These are phyloP conservation scores for Sclerotinia spermophila DNA, from an alignment of 2,329 filamentous ascomycete genomes.

Conservation along the genomic window DNA sequence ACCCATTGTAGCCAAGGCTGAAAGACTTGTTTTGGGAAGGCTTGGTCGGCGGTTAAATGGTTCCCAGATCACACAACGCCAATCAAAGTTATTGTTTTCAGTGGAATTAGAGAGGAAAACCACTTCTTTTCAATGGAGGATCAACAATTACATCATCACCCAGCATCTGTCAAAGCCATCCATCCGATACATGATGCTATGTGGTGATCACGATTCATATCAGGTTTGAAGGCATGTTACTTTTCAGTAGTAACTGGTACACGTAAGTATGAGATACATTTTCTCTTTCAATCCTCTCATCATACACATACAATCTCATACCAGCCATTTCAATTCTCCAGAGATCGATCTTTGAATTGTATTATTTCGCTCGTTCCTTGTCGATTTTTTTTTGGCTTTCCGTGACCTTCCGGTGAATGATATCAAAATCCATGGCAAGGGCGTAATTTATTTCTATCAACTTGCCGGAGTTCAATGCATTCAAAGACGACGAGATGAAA, in stretches of 20 bases:
- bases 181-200: neutral
- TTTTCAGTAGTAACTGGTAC: neutral
- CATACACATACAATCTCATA: neutral
- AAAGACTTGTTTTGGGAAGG: constrained; percentile 2
- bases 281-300: neutral
- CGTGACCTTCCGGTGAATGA: neutral
- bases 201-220: neutral
- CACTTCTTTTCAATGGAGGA: constrained; percentile 13
- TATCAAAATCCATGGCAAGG: neutral
- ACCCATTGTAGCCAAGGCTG: constrained; percentile 8
- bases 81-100: neutral
- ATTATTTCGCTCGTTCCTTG: neutral
- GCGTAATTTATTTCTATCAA: constrained; percentile 3
- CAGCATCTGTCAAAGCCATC: neutral
- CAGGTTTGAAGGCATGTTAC: neutral
- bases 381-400: neutral
- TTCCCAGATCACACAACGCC: neutral
- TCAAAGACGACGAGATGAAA: constrained; percentile 13
- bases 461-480: constrained; percentile 19
- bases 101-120: neutral
- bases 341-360: neutral
- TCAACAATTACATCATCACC: constrained; percentile 15
- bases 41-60: neutral
- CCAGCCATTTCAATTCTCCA: neutral
- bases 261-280: neutral